Base-by-base conservation (phyloP, 2,329 filamentous ascomycete genomes). In the Lecanoromycetidae sp. region DNA sequence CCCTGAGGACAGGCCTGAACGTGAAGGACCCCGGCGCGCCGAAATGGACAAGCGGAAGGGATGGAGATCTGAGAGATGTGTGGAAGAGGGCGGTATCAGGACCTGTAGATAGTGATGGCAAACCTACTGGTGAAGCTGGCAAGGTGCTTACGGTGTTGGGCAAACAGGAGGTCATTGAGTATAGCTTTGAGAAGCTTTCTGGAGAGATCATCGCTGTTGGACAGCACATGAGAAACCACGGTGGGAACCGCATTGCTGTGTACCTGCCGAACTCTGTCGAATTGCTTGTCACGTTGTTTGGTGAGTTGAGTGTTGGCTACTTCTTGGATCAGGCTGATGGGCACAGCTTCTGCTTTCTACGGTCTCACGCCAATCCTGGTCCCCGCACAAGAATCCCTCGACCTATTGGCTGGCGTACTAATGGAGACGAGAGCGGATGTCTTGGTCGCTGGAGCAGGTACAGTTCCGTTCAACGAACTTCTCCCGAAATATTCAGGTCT, bases 221-320 rank as follows among this genome's bases (percentile, higher is more conserved):
- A 57, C 78, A 88, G 58, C 74, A 86, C 55, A 71, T 84, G 48
- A 76, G 84, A 57, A 76, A 83, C 53, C 77, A 80, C 47, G 79
- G 78, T 30, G 68, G 66, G 3, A 82, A 79, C 61, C 82, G 79
- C 41, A 84, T 96, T 26, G 91, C 87, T 52, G 76, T 96, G 54
- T 94, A 93, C 63, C 74, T 96, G 48, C 87, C 88, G 35, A 95
- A 98, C 71, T 94, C 87, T 38, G 73, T 94, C 58, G 91, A 98
- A 66, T 79, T 94, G 52, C 70, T 98, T 41, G 75, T 78, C 27
- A 74, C 83, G 6, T 69, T 96, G 17, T 94, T 98, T 58, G 76
- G 76, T 79, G 61, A 42, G 25, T 3, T 27, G 12, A 15, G 26
- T 19, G 25, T 13, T 20, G 25, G 4, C 9, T 17, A 41, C 5